Evolutionary conservation across 1,139 yeast genomes (phyloP).

Genomic region (Saccharomyces hybrid): DNA sequence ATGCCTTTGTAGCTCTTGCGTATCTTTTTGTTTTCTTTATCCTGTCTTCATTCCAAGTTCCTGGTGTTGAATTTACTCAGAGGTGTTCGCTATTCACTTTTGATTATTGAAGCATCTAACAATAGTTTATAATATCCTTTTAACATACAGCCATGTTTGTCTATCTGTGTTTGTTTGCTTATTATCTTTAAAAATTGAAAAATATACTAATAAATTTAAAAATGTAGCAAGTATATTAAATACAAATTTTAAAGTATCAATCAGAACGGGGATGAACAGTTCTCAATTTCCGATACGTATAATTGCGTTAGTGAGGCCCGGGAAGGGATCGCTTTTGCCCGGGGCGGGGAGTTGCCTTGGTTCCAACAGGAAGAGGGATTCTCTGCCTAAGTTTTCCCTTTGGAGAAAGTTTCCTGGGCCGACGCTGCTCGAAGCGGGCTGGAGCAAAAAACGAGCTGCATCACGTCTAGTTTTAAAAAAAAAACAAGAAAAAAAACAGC

Average conservation of each 20-base stretch:
- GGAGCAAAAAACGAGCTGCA: too few relatives aligned
- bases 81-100: neutral
- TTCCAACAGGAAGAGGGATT: too few relatives aligned
- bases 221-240: neutral
- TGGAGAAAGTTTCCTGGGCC: too few relatives aligned
- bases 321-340: neutral
- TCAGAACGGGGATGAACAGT: neutral
- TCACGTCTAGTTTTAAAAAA: too few relatives aligned
- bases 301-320: neutral
- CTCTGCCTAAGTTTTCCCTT: neutral
- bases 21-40: too few relatives aligned
- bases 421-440: too few relatives aligned
- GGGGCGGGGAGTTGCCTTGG: too few relatives aligned
- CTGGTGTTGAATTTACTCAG: neutral
- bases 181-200: neutral
- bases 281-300: neutral
- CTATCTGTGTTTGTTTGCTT: slow-evolving; percentile 1
- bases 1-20: too few relatives aligned
- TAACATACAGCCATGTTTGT: neutral
- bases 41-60: neutral
- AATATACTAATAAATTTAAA: neutral
- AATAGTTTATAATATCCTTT: neutral
- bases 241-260: neutral
- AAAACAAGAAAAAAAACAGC: too few relatives aligned
- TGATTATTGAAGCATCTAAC: neutral